A percentile compares a stretch with the other conserved stretches of the same genome.
Conservation (phyloP, 257 asterid species). For the Ocimum tenuiflorum region DNA sequence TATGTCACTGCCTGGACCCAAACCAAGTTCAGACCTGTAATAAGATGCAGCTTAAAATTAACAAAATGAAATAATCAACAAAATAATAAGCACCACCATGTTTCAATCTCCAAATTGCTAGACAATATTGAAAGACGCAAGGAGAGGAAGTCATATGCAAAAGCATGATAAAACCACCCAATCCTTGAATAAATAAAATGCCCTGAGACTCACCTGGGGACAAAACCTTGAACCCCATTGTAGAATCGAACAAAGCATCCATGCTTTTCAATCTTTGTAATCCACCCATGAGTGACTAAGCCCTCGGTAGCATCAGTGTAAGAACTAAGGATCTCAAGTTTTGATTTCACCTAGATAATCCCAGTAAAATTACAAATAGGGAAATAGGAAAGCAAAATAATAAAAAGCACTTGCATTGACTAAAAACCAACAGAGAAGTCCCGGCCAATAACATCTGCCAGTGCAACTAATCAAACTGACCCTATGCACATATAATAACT, state of each 20-base stretch:
- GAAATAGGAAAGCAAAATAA: neutral
- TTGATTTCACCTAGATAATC: conserved; percentile 67
- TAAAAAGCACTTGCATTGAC: neutral
- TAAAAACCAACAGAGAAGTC: neutral
- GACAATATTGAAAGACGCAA: neutral
- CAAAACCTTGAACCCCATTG: conserved; percentile 96
- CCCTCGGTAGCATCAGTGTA: conserved; percentile 84
- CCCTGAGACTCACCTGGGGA: conserved; percentile 56
- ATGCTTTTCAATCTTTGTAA: conserved; percentile 79
- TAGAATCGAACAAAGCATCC: conserved; percentile 98
- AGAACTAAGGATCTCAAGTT: conserved; percentile 64
- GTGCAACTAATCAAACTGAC: neutral
- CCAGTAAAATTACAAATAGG: neutral
- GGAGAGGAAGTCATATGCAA: neutral
- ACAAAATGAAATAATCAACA: neutral
- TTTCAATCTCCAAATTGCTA: neutral
- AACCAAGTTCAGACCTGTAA: conserved; percentile 90
- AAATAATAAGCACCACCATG: neutral
- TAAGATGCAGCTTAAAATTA: conserved; percentile 17
- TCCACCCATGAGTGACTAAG: conserved; percentile 93
- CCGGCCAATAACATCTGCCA: neutral
- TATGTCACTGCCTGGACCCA: conserved; percentile 70
- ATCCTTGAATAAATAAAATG: neutral
- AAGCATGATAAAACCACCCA: conserved; percentile 1
- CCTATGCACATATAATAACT: neutral